Base-by-base conservation (phyloP, 148 eudicot genomes). In the Arctostaphylos glauca region DNA sequence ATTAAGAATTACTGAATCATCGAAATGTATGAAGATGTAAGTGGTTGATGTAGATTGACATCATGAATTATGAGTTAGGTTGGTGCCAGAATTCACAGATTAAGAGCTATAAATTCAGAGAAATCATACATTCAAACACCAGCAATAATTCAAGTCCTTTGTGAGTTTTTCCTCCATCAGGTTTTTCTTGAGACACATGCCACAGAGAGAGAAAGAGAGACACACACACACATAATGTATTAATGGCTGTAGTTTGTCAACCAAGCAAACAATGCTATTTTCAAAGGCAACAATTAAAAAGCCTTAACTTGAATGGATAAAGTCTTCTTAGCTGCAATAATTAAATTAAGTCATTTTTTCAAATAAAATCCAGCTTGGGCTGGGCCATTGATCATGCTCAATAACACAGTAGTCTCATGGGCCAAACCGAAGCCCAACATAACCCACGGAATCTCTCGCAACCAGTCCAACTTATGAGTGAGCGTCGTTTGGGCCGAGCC, bases 221-320 rank as follows among this genome's bases (percentile, higher is more conserved):
- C 38, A 31, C 38, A 31, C 38, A 31, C 38, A 31, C 1, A 31
- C 38, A 31, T 31, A 31, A 56, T 16, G 23, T 50, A 52, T 75
- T 75, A 52, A 75, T 25, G 78, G 21, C 43, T 75, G 78, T 52
- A 49, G 15, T 75, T 75, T 75, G 78, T 75, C 78, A 75, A 75
- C 7, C 16, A 49, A 49, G 58, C 64, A 50, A 49, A 7, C 3
- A 75, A 52, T 75, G 58, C 21, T 50, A 5, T 50, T 23, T 75
- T 75, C 43, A 23, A 15, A 74, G 8, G 38, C 67, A 60, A 60
- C 64, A 59, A 19, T 10, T 72, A 72, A 16, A 23, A 72, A 72
- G 53, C 52, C 76, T 44, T 7, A 16, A 44, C 52, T 46, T 46
- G 21, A 74, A 74, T 47, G 18, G 77, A 71, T 54, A 10, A 54